Conservation (phyloP, 192 early-diverging fungal species). For the Geranomyces variabilis region DNA sequence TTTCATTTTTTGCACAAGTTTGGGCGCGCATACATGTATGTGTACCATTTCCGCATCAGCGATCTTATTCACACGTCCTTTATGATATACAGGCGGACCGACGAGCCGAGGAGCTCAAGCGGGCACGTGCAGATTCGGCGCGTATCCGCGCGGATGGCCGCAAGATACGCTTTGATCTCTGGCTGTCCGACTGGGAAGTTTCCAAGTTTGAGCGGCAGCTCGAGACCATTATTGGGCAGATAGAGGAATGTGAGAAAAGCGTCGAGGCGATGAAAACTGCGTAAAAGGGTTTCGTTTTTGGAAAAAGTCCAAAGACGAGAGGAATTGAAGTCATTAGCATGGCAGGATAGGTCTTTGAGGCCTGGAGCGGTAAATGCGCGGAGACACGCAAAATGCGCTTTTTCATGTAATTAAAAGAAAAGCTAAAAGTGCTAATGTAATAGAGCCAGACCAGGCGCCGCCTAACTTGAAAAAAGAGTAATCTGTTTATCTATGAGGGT, state of each 20-base stretch:
- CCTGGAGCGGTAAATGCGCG: too few relatives aligned
- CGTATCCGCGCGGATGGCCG: conserved; percentile 19
- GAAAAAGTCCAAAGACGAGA: too few relatives aligned
- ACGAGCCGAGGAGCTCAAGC: conserved; percentile 21
- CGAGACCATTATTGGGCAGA: conserved; percentile 12
- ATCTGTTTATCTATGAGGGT: too few relatives aligned
- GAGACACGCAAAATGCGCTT: too few relatives aligned
- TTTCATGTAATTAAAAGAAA: too few relatives aligned
- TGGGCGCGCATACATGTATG: background rate
- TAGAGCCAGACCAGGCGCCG: too few relatives aligned
- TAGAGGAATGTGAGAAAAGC: conserved; percentile 25
- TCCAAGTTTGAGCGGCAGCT: conserved; percentile 28
- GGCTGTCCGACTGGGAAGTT: conserved; percentile 35
- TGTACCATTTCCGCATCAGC: background rate
- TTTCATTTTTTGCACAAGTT: background rate
- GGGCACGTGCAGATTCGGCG: conserved; percentile 13
- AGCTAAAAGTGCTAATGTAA: too few relatives aligned
- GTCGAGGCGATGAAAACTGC: conserved; percentile 1
- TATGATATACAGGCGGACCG: background rate
- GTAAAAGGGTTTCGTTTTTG: too few relatives aligned
- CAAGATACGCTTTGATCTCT: conserved; percentile 26
- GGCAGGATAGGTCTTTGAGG: too few relatives aligned
- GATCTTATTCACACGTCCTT: background rate
- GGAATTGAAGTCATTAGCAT: too few relatives aligned
- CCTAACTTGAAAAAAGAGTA: too few relatives aligned